Base-by-base conservation (phyloP, 2,329 filamentous ascomycete species). In the Fusarium sp. region DNA sequence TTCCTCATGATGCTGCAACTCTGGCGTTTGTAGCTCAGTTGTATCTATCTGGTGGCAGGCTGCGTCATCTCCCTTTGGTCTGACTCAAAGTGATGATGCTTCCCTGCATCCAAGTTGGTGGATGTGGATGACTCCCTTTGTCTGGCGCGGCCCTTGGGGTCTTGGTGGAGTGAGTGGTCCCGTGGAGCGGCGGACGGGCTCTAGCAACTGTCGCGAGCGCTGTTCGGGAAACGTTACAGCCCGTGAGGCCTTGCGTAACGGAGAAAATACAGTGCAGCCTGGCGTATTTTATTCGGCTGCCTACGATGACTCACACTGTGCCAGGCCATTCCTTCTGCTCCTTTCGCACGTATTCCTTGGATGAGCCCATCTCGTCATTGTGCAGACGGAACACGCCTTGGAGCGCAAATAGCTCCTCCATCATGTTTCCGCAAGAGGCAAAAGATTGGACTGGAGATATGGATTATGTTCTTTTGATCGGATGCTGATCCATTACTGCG, bases 281-380 rank as follows among this genome's bases (percentile, higher is more conserved):
- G 33, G 33, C n/a, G 33, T 51, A 25, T 49, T 27, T 51, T 51
- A 38, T 29, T 59, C 44, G 20, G 44, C 44, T 40, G 44, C 57
- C 44, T 58, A 8, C 16, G 10, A 18, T 13, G 14, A 55, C 29
- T 33, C 27, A 20, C 34, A 54, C 50, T 46, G 31, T 64, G 64
- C 44, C 50, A 29, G 49, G 33, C 51, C 64, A 60, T 68, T 55
- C 58, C 44, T 65, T 68, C 59, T 40, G 53, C 29, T 38, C 54
- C 50, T 33, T 65, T 68, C 66, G 58, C 33, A 29, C 51, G 31
- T 53, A 42, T 68, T 62, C 54, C 51, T 51, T 27, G 29, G 33
- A 51, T 51, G 57, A 68, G 27, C 25, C 8, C 18, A 65, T 62
- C 63, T 58, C 69, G 61, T 72, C 64, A 70, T 72, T 57, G 53